phyloP scores from a whole-genome alignment of 495 filamentous ascomycete species.

The Rhypophila decipiens region DNA sequence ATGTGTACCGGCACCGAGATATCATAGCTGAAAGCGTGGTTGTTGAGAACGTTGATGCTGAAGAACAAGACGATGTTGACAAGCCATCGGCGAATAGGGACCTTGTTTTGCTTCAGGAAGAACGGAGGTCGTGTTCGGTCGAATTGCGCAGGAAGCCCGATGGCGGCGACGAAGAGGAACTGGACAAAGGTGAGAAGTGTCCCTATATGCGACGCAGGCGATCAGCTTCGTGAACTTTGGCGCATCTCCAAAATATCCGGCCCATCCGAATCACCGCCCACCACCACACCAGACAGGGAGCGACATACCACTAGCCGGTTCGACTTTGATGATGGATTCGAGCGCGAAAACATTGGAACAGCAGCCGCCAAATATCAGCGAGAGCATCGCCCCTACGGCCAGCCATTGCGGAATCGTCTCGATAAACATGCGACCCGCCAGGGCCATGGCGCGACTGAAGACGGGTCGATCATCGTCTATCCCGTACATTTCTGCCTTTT shows the following conservation, averaged over 20 bases:
- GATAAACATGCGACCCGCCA: slow-evolving; percentile 50
- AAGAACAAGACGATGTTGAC: slow-evolving; percentile 89
- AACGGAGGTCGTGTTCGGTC: slow-evolving; percentile 52
- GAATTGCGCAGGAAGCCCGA: slow-evolving; percentile 68
- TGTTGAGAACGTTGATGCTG: slow-evolving; percentile 88
- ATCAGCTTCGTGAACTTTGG: slow-evolving; percentile 5
- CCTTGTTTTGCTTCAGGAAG: slow-evolving; percentile 68
- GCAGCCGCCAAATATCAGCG: slow-evolving; percentile 91
- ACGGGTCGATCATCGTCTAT: slow-evolving; percentile 49
- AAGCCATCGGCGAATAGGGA: slow-evolving; percentile 79
- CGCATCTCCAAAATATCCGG: neutral
- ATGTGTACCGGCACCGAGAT: slow-evolving; percentile 97
- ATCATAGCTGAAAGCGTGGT: slow-evolving; percentile 93
- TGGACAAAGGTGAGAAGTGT: slow-evolving; percentile 91
- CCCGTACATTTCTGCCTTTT: slow-evolving; percentile 50
- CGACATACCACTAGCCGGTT: slow-evolving; percentile 53
- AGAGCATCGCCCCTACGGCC: slow-evolving; percentile 63
- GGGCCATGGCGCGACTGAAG: slow-evolving; percentile 46
- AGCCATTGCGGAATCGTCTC: slow-evolving; percentile 64
- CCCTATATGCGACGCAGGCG: slow-evolving; percentile 40
- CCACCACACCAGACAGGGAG: neutral
- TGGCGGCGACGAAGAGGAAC: slow-evolving; percentile 76
- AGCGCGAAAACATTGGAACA: slow-evolving; percentile 98
- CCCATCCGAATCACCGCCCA: neutral
- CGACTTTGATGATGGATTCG: slow-evolving; percentile 88